These are phyloP conservation scores for Heterobasidion occidentale DNA, from an alignment of 1,284 basidiomycete species.

Conservation along the genomic window DNA sequence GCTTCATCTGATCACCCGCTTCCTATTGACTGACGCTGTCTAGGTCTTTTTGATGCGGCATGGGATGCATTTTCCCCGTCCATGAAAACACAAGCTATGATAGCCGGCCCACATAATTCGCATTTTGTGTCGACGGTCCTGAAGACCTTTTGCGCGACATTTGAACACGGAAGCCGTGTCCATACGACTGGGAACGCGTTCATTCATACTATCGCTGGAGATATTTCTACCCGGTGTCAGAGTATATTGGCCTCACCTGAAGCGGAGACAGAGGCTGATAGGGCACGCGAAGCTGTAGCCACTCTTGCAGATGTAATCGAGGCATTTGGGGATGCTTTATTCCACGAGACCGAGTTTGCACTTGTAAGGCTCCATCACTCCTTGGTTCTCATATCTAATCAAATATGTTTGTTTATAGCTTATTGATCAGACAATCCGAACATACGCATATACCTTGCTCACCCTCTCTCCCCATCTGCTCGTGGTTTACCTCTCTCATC, in stretches of 20 bases:
- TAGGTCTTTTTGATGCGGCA: constrained; percentile 38
- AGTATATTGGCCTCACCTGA: constrained; percentile 14
- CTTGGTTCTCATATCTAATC: neutral
- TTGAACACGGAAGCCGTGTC: constrained; percentile 8
- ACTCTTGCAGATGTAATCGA: constrained; percentile 29
- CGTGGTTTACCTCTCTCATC: constrained; percentile 37
- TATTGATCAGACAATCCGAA: constrained; percentile 35
- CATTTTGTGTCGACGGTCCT: constrained; percentile 34
- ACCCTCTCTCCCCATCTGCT: constrained; percentile 33
- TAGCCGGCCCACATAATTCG: constrained; percentile 4
- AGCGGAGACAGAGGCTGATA: constrained; percentile 4
- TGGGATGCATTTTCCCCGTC: constrained; percentile 32
- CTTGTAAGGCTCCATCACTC: constrained; percentile 23
- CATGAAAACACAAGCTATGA: constrained; percentile 15
- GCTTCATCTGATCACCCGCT: no score
- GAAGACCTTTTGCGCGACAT: constrained; percentile 13
- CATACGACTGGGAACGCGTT: neutral
- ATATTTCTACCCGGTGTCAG: constrained; percentile 17
- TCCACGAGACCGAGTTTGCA: constrained; percentile 28
- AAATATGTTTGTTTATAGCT: constrained; percentile 21
- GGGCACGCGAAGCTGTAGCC: constrained; percentile 9
- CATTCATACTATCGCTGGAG: neutral
- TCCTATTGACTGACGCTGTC: no score
- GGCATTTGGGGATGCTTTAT: constrained; percentile 33
- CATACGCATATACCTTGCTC: constrained; percentile 34